Base-by-base conservation (phyloP, 176 grass and related monocot species). In the Metroxylon sagu region DNA sequence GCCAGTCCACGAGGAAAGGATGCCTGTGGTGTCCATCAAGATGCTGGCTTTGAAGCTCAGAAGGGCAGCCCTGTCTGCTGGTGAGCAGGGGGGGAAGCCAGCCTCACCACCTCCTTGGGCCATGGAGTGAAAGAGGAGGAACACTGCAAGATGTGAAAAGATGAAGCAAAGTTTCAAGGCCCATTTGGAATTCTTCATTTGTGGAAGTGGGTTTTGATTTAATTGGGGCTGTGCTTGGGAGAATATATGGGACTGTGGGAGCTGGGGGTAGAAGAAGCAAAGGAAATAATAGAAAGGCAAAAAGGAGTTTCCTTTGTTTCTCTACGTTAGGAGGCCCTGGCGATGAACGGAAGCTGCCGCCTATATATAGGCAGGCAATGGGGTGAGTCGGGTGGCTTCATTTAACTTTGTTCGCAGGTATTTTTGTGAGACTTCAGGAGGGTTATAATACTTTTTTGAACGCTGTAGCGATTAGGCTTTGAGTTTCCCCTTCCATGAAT, bases 11-110 rank as follows among this genome's bases (percentile, higher is more conserved):
- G 90, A 89, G 1, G 65, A 69, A 2, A 95, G 79, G 61, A 86
- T 85, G 59, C 79, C 73, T 3, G 82, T 89, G 10, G 82, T 83
- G 73, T 95, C 90, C 48, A 19, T 57, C 28, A 70, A 0, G 50
- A 89, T 68, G 51, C 50, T 55, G 17, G 82, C 76, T 79, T 86
- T 95, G 72, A 95, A 89, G 23, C 71, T 72, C 0, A 83, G 82
- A 27, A 89, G 73, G 49, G 82, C 79, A 5, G 71, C 74, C 14
- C 62, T 78, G 60, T 95, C 90, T 6, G 18, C 68, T 0, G 62
- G 26, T 18, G 48, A 80, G 63, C 85, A 95, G 29, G 35, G 51
- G 59, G 74, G 50, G n/a, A 26, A 14, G 57, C 14, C 49, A 29
- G 19, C 19, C 3, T 50, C 69, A 18, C 29, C 58, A 56, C 39